Evolutionary conservation across 1,284 basidiomycete genomes (phyloP), one percentile per base, ranked within the genome.

Genomic region (Leccinum subrobustum): DNA sequence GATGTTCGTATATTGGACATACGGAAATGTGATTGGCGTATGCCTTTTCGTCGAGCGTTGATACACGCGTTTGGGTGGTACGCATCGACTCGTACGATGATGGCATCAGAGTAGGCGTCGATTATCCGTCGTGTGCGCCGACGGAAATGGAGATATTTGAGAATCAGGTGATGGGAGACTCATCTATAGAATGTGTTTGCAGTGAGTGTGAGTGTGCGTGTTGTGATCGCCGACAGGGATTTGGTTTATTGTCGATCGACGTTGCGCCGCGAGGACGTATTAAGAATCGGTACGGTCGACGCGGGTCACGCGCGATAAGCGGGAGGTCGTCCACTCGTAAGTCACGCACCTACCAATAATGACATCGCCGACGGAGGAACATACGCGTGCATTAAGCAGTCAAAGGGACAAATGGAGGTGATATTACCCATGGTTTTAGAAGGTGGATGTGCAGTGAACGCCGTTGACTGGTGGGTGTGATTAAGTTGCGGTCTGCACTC

Each of bases 141-240:
- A 35, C 56, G 58, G 68, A 42, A 18, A 66, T 56, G 64, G 52
- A 3, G 14, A 52, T 31, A 25, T 6, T 56, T 55, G 48, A 51
- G 59, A 53, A 62, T 63, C 35, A 39, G 9, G 6, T n/a, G 66
- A 63, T 16, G n/a, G 25, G 50, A 11, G 6, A 47, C 18, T 58
- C 53, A 57, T 54, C 57, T 20, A 27, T 56, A 12, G 63, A 3
- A 4, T 35, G n/a, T 7, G 39, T 25, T 51, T 56, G 63, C 52
- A 14, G 29, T 3, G 33, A 39, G 64, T 20, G 29, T 3, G 33
- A 39, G 64, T 20, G 56, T 42, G 67, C 60, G 61, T 66, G 68
- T 66, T 58, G 56, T 67, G 66, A 67, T 70, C 68, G 53, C 64
- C 60, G 66, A 55, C 56, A 58, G 52, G 29, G 54, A 58, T 56